phyloP scores from a whole-genome alignment of 1,284 basidiomycete species.

The Cutaneotrichosporon sp. region DNA sequence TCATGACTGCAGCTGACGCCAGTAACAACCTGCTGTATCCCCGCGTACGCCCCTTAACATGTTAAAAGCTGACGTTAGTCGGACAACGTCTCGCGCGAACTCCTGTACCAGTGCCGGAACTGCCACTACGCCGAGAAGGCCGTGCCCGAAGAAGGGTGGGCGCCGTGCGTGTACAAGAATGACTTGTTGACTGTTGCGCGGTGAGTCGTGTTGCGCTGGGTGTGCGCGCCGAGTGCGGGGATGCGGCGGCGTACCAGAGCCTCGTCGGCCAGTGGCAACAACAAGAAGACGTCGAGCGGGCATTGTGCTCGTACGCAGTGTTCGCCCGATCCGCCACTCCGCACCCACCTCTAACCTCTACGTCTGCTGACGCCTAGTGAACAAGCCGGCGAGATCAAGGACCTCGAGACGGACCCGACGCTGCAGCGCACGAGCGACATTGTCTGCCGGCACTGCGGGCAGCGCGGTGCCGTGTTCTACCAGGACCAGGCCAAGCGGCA shows the following conservation, averaged over 20 bases:
- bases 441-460: constrained; percentile 47
- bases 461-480: constrained; percentile 69
- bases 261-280: neutral
- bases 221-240: neutral
- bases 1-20: constrained; percentile 6
- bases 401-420: constrained; percentile 86
- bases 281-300: neutral
- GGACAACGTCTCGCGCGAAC: constrained; percentile 74
- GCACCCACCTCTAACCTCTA: neutral
- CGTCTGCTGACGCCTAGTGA: constrained; percentile 57
- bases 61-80: constrained; percentile 49
- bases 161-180: constrained; percentile 80
- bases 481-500: constrained; percentile 92
- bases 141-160: constrained; percentile 55
- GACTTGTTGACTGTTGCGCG: constrained; percentile 89
- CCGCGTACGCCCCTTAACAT: no score
- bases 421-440: constrained; percentile 53
- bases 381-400: constrained; percentile 84
- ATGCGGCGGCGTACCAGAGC: no score
- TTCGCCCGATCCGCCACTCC: neutral
- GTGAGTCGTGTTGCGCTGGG: constrained; percentile 53
- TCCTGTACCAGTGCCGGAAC: constrained; percentile 91
- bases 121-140: constrained; percentile 83
- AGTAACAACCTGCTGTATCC: constrained; percentile 90
- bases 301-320: no score